Percentiles rank a stretch among this genome's conserved stretches.
Conservation (phyloP, 306 rosid species). For the Argentina anserina region DNA sequence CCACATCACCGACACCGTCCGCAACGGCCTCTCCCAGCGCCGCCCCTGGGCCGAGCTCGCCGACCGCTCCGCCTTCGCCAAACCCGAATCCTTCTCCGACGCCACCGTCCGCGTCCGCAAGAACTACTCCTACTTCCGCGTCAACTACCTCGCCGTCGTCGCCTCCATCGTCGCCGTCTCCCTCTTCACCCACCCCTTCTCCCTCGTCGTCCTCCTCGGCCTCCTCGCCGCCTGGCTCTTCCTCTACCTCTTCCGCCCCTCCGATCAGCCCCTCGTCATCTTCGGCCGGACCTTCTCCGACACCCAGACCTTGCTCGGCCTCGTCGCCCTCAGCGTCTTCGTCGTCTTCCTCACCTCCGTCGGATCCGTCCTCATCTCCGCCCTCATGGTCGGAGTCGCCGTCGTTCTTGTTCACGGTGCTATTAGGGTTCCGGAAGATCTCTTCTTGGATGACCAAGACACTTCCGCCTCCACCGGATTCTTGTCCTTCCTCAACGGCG, state of each 20-base stretch:
- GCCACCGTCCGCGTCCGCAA: constrained; percentile 83
- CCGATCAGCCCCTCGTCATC: constrained; percentile 85
- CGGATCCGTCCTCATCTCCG: constrained; percentile 70
- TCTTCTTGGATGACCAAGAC: constrained; percentile 77
- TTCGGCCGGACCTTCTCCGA: constrained; percentile 70
- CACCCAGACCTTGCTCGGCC: constrained; percentile 59
- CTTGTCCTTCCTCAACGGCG: constrained; percentile 55
- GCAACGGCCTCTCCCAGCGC: constrained; percentile 72
- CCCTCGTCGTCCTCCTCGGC: constrained; percentile 55
- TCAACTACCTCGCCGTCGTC: constrained; percentile 62
- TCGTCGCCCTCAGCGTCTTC: constrained; percentile 48
- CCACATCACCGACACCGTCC: constrained; percentile 50
- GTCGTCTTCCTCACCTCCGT: constrained; percentile 80
- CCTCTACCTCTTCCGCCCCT: constrained; percentile 89
- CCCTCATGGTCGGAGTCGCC: constrained; percentile 57
- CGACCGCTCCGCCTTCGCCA: constrained; percentile 67
- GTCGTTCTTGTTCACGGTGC: constrained; percentile 77
- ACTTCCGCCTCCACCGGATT: constrained; percentile 46
- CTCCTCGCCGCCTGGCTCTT: constrained; percentile 81
- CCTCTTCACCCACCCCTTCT: constrained; percentile 67
- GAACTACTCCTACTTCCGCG: constrained; percentile 78
- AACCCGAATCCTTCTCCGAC: constrained; percentile 72
- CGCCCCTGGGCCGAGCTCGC: constrained; percentile 84
- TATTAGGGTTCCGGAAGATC: constrained; percentile 78
- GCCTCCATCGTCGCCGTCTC: constrained; percentile 54